phyloP scores from a whole-genome alignment of 768 basidiomycete species.

The Naganishia randhawae region DNA sequence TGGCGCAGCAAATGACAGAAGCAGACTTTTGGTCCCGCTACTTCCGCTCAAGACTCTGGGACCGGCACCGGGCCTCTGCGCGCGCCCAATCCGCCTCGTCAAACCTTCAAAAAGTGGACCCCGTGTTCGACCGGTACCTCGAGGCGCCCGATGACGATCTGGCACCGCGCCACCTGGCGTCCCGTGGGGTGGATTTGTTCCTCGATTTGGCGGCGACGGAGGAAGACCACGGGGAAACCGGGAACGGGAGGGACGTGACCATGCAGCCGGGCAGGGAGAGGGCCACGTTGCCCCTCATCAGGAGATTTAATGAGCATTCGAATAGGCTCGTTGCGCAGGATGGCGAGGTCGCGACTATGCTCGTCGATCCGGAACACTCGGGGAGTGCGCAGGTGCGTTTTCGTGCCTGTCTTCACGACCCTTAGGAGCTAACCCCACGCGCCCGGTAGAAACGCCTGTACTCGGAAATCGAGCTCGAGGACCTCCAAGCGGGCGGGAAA shows the following conservation, averaged over 20 bases:
- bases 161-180: slow-evolving; percentile 68
- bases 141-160: slow-evolving; percentile 89
- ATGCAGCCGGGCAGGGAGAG: slow-evolving; percentile 92
- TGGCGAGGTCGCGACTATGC: slow-evolving; percentile 51
- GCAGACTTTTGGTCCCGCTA: slow-evolving; percentile 95
- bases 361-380: slow-evolving; percentile 41
- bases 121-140: slow-evolving; percentile 93
- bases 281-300: slow-evolving; percentile 82
- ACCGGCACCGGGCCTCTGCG: slow-evolving; percentile 88
- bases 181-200: slow-evolving; percentile 69
- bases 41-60: slow-evolving; percentile 92
- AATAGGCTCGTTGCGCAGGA: slow-evolving; percentile 52
- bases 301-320: slow-evolving; percentile 97
- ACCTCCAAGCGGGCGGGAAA: slow-evolving; percentile 68
- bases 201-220: slow-evolving; percentile 81
- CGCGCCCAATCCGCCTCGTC: slow-evolving; percentile 66
- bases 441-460: slow-evolving; percentile 50
- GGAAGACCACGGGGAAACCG: slow-evolving; percentile 87
- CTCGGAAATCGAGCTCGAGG: slow-evolving; percentile 74
- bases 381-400: slow-evolving; percentile 33
- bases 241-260: slow-evolving; percentile 82
- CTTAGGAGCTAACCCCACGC: slow-evolving; percentile 1
- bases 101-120: slow-evolving; percentile 61
- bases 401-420: background rate
- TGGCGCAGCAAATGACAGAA: slow-evolving; percentile 89